Percentiles rank a stretch among this genome's conserved stretches.
Conservation (phyloP, 179 eudicot species). For the Actinidia arguta region DNA sequence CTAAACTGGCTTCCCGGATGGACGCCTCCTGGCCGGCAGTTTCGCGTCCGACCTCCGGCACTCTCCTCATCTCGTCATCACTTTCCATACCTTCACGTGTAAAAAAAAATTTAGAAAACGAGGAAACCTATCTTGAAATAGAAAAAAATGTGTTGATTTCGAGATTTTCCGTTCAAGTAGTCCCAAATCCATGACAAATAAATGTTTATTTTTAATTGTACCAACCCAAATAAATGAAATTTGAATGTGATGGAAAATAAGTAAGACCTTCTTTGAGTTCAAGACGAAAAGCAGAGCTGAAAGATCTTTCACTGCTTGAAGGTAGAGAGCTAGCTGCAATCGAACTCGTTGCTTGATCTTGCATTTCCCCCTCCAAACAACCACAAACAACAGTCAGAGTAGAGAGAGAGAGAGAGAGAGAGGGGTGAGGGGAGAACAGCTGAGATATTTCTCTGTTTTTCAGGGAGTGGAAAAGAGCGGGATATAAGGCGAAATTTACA, state of each 20-base stretch:
- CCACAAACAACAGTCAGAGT: conserved; percentile 20
- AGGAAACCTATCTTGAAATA: too few species aligned
- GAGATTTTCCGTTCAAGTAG: too few species aligned
- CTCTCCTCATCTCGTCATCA: conserved; percentile 84
- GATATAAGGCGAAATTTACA: too few species aligned
- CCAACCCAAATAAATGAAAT: too few species aligned
- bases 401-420: conserved; percentile 25
- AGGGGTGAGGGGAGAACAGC: background rate
- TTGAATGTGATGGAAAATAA: background rate
- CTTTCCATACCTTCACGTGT: conserved; percentile 65
- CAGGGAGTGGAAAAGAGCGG: conserved; percentile 31
- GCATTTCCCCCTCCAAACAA: conserved; percentile 42
- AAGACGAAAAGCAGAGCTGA: conserved; percentile 75
- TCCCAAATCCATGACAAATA: too few species aligned
- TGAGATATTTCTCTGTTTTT: too few species aligned
- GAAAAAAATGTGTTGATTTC: too few species aligned
- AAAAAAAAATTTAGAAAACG: background rate
- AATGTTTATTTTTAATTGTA: too few species aligned
- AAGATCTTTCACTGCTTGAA: conserved; percentile 91
- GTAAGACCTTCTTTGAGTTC: conserved; percentile 66
- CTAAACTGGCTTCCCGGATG: conserved; percentile 54
- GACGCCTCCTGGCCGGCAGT: conserved; percentile 44
- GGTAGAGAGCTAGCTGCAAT: conserved; percentile 67
- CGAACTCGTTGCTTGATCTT: conserved; percentile 71
- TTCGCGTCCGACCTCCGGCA: conserved; percentile 77